Conservation (phyloP, 441 rosid species). For the Corymbia calophylla region DNA sequence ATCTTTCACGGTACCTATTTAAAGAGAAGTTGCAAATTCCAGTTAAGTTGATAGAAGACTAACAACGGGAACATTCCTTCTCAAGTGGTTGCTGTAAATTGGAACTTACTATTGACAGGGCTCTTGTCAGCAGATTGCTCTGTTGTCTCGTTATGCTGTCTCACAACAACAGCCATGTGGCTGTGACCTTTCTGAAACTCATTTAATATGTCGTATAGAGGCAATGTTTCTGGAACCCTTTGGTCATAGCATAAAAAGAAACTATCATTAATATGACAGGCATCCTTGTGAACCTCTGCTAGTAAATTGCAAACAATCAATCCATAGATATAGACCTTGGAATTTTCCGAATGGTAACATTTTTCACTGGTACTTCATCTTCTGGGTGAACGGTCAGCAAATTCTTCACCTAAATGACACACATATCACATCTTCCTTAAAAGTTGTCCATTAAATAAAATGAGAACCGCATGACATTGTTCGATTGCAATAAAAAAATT, state of each 20-base stretch:
- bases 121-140: constrained; percentile 17
- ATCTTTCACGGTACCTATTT: constrained; percentile 41
- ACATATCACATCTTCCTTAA: not conserved
- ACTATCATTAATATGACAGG: not conserved
- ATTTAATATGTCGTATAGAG: constrained; percentile 68
- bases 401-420: constrained; percentile 59
- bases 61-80: not conserved
- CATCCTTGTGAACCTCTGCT: not conserved
- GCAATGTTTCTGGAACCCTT: constrained; percentile 61
- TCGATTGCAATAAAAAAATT: not conserved
- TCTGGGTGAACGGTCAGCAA: constrained; percentile 78
- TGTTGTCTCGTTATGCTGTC: constrained; percentile 27
- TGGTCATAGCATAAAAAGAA: not conserved
- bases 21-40: not conserved
- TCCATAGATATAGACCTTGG: constrained; percentile 48
- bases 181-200: constrained; percentile 84
- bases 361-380: constrained; percentile 77
- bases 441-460: not conserved
- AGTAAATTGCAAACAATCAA: not conserved
- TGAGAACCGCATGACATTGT: not conserved
- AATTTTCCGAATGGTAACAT: constrained; percentile 74
- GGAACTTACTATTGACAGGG: constrained; percentile 29
- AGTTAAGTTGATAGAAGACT: not conserved
- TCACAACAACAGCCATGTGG: constrained; percentile 74
- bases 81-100: not conserved